A percentile compares a stretch with the other conserved stretches of the same genome.
These are phyloP conservation scores for Herpotrichia juniperi DNA, from an alignment of 2,329 filamentous ascomycete species.

Conservation along the genomic window DNA sequence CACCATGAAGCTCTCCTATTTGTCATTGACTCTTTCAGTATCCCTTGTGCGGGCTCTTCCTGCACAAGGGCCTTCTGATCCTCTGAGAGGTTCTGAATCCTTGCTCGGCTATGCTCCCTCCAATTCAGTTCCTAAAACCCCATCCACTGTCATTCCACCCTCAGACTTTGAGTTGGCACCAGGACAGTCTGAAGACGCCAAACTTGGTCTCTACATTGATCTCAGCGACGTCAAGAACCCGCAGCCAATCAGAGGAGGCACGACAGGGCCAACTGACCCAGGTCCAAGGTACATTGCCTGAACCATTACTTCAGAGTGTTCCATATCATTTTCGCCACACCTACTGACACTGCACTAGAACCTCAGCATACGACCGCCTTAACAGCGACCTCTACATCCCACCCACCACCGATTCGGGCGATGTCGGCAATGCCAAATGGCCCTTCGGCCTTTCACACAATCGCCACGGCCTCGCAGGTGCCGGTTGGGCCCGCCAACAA, in stretches of 20 bases:
- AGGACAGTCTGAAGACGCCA: constrained; percentile 43
- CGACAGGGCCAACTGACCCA: constrained; percentile 47
- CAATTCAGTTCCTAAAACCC: constrained; percentile 34
- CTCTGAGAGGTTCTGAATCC: constrained; percentile 37
- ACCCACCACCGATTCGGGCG: constrained; percentile 47
- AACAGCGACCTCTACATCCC: constrained; percentile 49
- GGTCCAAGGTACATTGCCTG: constrained; percentile 33
- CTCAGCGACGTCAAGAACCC: constrained; percentile 47
- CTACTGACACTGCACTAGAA: constrained; percentile 24
- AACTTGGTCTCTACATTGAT: constrained; percentile 48
- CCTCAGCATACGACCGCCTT: constrained; percentile 43
- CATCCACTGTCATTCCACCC: constrained; percentile 38
- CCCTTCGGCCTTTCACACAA: constrained; percentile 50
- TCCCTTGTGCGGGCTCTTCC: constrained; percentile 12
- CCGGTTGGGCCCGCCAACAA: constrained; percentile 51
- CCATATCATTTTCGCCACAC: neutral
- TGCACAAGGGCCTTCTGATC: constrained; percentile 38
- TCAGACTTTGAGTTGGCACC: constrained; percentile 44
- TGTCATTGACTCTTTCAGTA: constrained; percentile 5
- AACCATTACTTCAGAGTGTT: neutral
- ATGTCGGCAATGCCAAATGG: constrained; percentile 50
- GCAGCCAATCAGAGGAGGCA: constrained; percentile 48
- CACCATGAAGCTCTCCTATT: constrained; percentile 13
- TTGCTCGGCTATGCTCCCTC: constrained; percentile 42
- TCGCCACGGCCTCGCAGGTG: constrained; percentile 45